Conservation (phyloP, 495 filamentous ascomycete genomes). For the Echria macrotheca region DNA sequence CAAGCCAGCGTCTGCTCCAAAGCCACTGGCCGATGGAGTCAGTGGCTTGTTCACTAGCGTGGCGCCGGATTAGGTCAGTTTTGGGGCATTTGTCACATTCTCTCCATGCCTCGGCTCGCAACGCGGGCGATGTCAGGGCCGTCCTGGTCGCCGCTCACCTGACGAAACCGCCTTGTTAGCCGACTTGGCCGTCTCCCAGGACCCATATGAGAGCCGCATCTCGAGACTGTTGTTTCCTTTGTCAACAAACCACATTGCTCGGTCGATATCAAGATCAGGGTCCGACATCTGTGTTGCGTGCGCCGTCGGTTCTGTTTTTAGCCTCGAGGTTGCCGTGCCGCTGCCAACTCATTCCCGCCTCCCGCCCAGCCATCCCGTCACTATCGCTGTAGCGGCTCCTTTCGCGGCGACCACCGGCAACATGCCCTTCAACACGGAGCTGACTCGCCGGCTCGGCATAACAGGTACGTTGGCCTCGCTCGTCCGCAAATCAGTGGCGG, state of each 20-base stretch:
- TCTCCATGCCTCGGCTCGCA: background rate
- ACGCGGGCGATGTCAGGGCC: background rate
- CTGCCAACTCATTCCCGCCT: conserved; percentile 8
- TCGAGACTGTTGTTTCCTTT: background rate
- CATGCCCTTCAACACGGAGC: conserved; percentile 90
- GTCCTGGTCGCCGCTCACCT: background rate
- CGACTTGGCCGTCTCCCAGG: too few relatives aligned
- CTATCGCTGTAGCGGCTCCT: background rate
- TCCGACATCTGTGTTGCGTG: conserved; percentile 1
- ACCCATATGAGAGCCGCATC: conserved; percentile 2
- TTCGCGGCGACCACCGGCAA: conserved; percentile 12
- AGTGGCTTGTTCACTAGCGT: background rate
- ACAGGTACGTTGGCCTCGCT: conserved; percentile 47
- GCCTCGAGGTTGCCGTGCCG: background rate
- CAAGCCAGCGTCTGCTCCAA: too few relatives aligned
- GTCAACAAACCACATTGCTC: background rate
- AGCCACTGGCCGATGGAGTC: too few relatives aligned
- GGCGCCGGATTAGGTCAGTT: background rate
- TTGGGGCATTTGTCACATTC: background rate
- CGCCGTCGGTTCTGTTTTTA: conserved; percentile 9
- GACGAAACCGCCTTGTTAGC: background rate
- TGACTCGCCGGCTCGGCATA: conserved; percentile 87
- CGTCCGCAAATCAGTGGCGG: background rate
- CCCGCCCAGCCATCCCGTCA: conserved; percentile 1
- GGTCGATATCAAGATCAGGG: background rate